Base-by-base conservation (phyloP, 2,329 filamentous ascomycete species). In the Phoma sp. region DNA sequence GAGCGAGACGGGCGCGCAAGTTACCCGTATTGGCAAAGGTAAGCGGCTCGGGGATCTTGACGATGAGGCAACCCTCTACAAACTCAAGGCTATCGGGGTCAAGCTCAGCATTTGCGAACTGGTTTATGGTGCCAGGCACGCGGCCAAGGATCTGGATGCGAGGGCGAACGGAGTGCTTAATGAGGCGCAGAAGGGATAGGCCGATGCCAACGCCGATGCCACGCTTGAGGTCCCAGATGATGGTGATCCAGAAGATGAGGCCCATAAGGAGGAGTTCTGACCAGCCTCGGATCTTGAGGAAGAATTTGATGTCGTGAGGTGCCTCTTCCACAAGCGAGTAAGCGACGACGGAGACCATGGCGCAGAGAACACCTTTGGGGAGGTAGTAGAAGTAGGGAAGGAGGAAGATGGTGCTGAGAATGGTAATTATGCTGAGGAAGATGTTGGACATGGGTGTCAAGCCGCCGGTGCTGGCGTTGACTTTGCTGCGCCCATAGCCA, bases 21-120 rank as follows among this genome's bases (percentile, higher is more conserved):
- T 95, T 90, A 41, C 93, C 95, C 0, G 95, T 98, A 73, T 99
- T 99, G 69, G 93, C 93, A 73, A 99, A 99, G 0, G 93, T 98
- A 45, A 99, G 80, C 0, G 95, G 95, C 71, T 99, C 95, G 0
- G 95, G 93, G 50, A 99, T 98, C 80, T 98, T 98, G 67, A 98
- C 91, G 56, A 99, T 96, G 8, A 99, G 80, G 57, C 90, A 96
- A 13, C 93, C 91, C 61, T 97, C 93, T 47, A 97, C 84, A 66
- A 96, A 93, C 72, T 98, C 93, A 3, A 98, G 81, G 25, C 83
- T 82, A 39, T 89, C 86, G 0, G 88, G 84, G 51, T 89, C 84
- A 0, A 88, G 67, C 65, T 88, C 93, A 1, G 93, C 92, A 66
- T 96, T 96, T 60, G 93, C 90, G 67, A 96, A 97, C 4, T 86